Percentiles rank a stretch among this genome's conserved stretches.
phyloP scores from a whole-genome alignment of 768 basidiomycete genomes.

The Xerocomus potaroensis region DNA sequence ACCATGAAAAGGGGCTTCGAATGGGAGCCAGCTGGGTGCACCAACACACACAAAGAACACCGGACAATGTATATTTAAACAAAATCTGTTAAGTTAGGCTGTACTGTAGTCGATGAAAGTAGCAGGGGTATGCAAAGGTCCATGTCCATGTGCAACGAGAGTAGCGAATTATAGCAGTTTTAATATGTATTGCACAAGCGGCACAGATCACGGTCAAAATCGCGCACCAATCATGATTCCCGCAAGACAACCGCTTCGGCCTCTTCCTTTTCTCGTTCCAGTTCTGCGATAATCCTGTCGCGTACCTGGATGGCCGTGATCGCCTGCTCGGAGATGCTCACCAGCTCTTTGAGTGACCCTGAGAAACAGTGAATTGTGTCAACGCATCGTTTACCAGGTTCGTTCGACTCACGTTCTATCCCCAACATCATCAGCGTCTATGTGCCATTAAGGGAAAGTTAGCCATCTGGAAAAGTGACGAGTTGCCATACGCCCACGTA shows the following conservation, averaged over 20 bases:
- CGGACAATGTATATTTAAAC: no score
- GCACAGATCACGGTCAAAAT: no score
- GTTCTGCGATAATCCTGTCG: slow-evolving; percentile 17
- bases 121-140: no score
- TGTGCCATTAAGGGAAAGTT: not conserved
- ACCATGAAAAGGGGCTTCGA: no score
- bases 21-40: no score
- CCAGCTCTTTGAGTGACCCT: slow-evolving; percentile 34
- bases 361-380: not conserved
- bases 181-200: not conserved
- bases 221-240: not conserved
- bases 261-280: slow-evolving; percentile 9
- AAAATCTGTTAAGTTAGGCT: no score
- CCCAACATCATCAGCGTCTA: slow-evolving; percentile 43
- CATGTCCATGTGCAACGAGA: no score
- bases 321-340: slow-evolving; percentile 33
- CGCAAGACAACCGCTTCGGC: not conserved
- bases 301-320: slow-evolving; percentile 29
- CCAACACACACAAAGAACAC: no score
- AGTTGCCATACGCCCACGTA: slow-evolving; percentile 17
- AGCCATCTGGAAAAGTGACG: not conserved
- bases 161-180: no score
- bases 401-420: slow-evolving; percentile 39
- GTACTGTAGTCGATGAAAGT: no score
- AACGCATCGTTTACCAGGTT: not conserved